Percentiles rank a stretch among this genome's conserved stretches.
phyloP scores from a whole-genome alignment of 257 asterid species.

The Primulina eburnea region DNA sequence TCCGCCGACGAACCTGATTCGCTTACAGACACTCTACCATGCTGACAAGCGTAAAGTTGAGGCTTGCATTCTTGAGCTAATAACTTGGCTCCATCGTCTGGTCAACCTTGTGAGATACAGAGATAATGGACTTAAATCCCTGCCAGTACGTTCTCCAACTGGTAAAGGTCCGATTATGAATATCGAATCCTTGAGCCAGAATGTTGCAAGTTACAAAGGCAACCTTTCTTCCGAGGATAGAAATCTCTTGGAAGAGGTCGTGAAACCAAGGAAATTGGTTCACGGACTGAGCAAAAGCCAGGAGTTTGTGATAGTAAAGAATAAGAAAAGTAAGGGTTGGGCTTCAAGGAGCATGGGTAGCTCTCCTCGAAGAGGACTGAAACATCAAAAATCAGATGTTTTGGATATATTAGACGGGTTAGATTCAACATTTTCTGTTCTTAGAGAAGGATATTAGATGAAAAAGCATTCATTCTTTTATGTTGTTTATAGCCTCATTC shows the following conservation, averaged over 20 bases:
- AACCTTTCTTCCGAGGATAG: slow-evolving; percentile 70
- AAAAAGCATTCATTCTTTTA: background rate
- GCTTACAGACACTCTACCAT: slow-evolving; percentile 86
- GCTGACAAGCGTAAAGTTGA: slow-evolving; percentile 79
- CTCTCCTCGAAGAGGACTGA: slow-evolving; percentile 54
- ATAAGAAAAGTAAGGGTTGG: slow-evolving; percentile 40
- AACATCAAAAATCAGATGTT: slow-evolving; percentile 43
- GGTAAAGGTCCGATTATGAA: slow-evolving; percentile 38
- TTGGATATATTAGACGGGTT: slow-evolving; percentile 82
- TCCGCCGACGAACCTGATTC: slow-evolving; percentile 47
- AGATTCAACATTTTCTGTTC: slow-evolving; percentile 48
- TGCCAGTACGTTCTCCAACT: slow-evolving; percentile 56
- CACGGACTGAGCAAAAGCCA: slow-evolving; percentile 89
- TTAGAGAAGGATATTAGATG: slow-evolving; percentile 20
- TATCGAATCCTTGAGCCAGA: slow-evolving; percentile 12
- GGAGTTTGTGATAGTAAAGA: slow-evolving; percentile 47
- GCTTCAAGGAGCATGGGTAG: slow-evolving; percentile 71
- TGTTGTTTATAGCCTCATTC: background rate
- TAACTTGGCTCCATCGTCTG: slow-evolving; percentile 83
- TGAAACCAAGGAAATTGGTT: slow-evolving; percentile 51
- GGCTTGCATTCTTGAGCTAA: slow-evolving; percentile 62
- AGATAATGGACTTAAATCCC: slow-evolving; percentile 49
- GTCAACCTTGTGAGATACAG: slow-evolving; percentile 62
- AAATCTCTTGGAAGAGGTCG: slow-evolving; percentile 65
- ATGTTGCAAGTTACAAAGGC: slow-evolving; percentile 15